Base-by-base conservation (phyloP, 192 early-diverging fungal genomes). In the Coemansia aciculifera region DNA sequence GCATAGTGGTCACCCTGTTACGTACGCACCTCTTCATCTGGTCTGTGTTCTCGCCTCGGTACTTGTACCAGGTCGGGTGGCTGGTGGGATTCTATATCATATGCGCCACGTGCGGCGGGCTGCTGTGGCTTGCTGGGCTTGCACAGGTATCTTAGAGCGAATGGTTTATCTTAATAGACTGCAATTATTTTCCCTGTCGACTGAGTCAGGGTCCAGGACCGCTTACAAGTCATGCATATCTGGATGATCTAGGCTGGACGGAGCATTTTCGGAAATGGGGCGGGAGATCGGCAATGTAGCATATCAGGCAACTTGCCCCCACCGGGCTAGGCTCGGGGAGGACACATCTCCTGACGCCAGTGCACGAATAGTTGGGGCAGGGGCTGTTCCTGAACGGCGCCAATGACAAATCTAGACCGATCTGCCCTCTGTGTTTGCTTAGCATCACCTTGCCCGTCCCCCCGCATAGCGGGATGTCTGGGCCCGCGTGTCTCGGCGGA, bases 21-120 rank as follows among this genome's bases (percentile, higher is more conserved):
- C 79, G 90, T 17, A 82, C 87, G 19, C 91, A 93, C 56, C 71
- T 91, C 37, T 93, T 93, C 72, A 89, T 93, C 49, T 93, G 90
- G 90, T 91, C 91, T 0, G 91, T 93, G 6, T 93, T 93, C 68
- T 93, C 91, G 59, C 91, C 91, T 32, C 90, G 90, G 54, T 90
- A 89, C 39, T 78, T 93, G 57, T 93, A 90, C 69, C 90, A 91
- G 69, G 78, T 89, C 17, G 86, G 85, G 15, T 93, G 91, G 91
- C 84, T 84, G 10, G 75, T 73, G 1, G 72, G 63, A 3, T 78
- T 78, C 46, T 78, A 83, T 19, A 38, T 75, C 7, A 38, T 63
- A 15, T 68, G 40, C 36, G 68, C 61, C 15, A 78, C 81, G 2
- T 31, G 62, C 9, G 69, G 63, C 24, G 67, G 76, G 44, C 27